Conservation (phyloP, 768 basidiomycete species). For the Suillus bovinus region DNA sequence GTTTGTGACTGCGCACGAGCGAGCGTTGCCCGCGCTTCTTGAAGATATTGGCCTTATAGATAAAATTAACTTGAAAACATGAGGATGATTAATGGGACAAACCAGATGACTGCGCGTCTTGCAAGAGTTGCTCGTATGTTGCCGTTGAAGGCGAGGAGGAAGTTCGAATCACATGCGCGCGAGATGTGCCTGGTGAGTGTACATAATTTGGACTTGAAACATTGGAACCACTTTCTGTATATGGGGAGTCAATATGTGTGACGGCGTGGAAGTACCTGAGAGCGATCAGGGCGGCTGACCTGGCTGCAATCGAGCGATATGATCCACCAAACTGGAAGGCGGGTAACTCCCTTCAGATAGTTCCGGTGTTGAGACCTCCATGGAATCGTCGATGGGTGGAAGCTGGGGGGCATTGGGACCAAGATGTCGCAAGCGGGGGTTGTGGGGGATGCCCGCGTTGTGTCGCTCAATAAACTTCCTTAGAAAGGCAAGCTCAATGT, state of each 20-base stretch:
- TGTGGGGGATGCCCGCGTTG: slow-evolving; percentile 72
- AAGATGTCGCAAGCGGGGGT: slow-evolving; percentile 71
- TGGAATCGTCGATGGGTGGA: slow-evolving; percentile 34
- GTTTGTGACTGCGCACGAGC: slow-evolving; percentile 68
- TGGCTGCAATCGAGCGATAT: slow-evolving; percentile 36
- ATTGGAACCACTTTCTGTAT: slow-evolving; percentile 27
- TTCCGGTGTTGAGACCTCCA: slow-evolving; percentile 36
- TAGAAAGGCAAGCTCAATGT: slow-evolving; percentile 74
- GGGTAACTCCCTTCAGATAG: slow-evolving; percentile 35
- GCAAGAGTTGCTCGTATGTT: slow-evolving; percentile 52
- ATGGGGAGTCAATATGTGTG: slow-evolving; percentile 6
- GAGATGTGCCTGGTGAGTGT: slow-evolving; percentile 33
- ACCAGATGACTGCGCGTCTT: slow-evolving; percentile 65
- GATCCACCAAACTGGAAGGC: slow-evolving; percentile 30
- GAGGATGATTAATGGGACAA: slow-evolving; percentile 21
- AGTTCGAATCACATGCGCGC: slow-evolving; percentile 40
- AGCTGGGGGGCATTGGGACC: slow-evolving; percentile 30
- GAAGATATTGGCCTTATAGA: slow-evolving; percentile 56
- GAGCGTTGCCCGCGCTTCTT: slow-evolving; percentile 60
- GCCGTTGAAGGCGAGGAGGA: slow-evolving; percentile 54
- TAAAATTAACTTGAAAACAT: slow-evolving; percentile 12
- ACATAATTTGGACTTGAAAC: slow-evolving; percentile 34
- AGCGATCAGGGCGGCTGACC: slow-evolving; percentile 21
- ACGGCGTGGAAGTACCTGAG: neutral
- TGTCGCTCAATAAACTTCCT: slow-evolving; percentile 84